Conservation (phyloP, 768 basidiomycete species). For the Russula lepida region DNA sequence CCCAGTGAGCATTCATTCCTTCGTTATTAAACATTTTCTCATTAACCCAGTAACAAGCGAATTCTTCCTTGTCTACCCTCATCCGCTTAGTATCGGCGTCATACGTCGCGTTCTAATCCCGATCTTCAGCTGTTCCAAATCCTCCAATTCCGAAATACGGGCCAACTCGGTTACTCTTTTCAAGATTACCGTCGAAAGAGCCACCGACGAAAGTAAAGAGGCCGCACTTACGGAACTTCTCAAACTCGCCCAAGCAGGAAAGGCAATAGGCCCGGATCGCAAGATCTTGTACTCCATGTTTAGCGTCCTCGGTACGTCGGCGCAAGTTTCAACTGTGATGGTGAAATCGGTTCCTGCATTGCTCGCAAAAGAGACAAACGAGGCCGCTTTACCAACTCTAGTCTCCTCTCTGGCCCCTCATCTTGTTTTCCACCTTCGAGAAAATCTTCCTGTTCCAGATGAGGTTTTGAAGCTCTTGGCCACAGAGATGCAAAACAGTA, state of each 20-base stretch:
- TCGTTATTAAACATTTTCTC: constrained; percentile 5
- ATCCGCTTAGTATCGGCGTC: constrained; percentile 37
- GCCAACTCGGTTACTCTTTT: constrained; percentile 50
- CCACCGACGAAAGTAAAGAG: constrained; percentile 33
- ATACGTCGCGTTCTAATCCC: constrained; percentile 53
- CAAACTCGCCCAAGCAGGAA: constrained; percentile 69
- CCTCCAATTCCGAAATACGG: constrained; percentile 57
- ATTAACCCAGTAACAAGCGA: constrained; percentile 41
- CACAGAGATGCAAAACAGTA: constrained; percentile 66
- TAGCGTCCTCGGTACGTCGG: constrained; percentile 40
- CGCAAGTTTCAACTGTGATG: constrained; percentile 39
- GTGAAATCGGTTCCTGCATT: constrained; percentile 37
- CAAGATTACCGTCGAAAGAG: constrained; percentile 33
- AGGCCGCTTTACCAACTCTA: constrained; percentile 49
- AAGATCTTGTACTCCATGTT: constrained; percentile 79
- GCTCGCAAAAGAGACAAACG: constrained; percentile 71
- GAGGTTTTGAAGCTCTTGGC: constrained; percentile 43
- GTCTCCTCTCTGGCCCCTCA: constrained; percentile 50
- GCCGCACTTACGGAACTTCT: constrained; percentile 57
- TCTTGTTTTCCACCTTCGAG: constrained; percentile 44
- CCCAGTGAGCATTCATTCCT: constrained; percentile 36
- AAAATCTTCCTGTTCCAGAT: constrained; percentile 34
- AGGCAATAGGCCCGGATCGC: constrained; percentile 84
- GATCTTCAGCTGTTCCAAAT: constrained; percentile 62
- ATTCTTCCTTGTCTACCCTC: constrained; percentile 48